A percentile compares a stretch with the other conserved stretches of the same genome.
Evolutionary conservation across 2,329 filamentous ascomycete species (phyloP).

Genomic region (Elsinoe arachidis): DNA sequence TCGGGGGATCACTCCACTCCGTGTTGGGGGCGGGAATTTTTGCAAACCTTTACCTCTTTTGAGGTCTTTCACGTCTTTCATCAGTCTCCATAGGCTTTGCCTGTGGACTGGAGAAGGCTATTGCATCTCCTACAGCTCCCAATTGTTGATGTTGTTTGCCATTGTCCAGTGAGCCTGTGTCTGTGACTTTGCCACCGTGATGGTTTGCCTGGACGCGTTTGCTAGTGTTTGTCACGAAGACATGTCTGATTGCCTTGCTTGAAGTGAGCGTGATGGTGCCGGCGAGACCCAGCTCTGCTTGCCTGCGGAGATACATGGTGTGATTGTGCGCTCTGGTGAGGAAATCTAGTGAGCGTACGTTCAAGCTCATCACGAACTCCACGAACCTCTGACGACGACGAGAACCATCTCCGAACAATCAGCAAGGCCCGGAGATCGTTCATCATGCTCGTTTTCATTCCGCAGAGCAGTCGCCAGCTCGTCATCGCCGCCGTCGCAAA

Average conservation of each 20-base stretch:
- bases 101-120: constrained; percentile 9
- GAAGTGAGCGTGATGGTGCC: neutral
- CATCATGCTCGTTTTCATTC: no score
- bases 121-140: neutral
- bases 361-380: no score
- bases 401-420: no score
- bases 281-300: no score
- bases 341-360: no score
- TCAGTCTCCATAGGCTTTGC: constrained; percentile 11
- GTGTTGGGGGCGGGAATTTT: neutral
- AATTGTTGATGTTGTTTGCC: neutral
- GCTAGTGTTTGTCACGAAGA: neutral
- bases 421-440: no score
- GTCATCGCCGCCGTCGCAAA: neutral
- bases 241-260: neutral
- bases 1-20: no score
- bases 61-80: constrained; percentile 12
- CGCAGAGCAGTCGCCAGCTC: neutral
- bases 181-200: neutral
- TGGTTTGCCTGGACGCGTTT: neutral
- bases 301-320: no score
- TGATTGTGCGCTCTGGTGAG: no score
- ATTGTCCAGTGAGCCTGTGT: neutral
- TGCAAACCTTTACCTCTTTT: neutral
- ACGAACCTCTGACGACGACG: no score